Evolutionary conservation across 805 yeast species (phyloP).

Genomic region (Jamesozyma gamospora): DNA sequence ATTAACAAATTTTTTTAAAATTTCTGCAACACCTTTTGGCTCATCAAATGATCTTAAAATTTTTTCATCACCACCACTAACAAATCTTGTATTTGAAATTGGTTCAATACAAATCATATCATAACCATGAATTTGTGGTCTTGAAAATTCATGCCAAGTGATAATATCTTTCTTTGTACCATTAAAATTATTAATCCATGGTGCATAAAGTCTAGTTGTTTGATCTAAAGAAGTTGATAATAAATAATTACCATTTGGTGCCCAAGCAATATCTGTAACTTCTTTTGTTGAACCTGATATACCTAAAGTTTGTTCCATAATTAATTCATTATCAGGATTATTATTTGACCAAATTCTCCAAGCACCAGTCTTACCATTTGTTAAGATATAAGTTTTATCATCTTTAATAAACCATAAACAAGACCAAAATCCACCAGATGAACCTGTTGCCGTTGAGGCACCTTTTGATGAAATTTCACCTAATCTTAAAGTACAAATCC

Average conservation of each 20-base stretch:
- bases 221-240: constrained; percentile 82
- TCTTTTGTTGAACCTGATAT: constrained; percentile 68
- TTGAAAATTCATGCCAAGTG: constrained; percentile 84
- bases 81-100: constrained; percentile 51
- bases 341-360: constrained; percentile 63
- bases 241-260: constrained; percentile 53
- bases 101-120: constrained; percentile 80
- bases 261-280: constrained; percentile 75
- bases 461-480: constrained; percentile 95
- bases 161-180: constrained; percentile 22
- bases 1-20: constrained; percentile 48
- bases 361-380: constrained; percentile 89
- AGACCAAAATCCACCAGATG: constrained; percentile 67
- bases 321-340: constrained; percentile 6
- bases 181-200: constrained; percentile 37
- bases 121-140: constrained; percentile 98
- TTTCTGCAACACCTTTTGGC: constrained; percentile 64
- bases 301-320: constrained; percentile 43
- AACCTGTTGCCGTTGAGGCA: constrained; percentile 96
- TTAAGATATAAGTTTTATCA: constrained; percentile 44
- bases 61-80: constrained; percentile 95
- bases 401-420: constrained; percentile 55
- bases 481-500: constrained; percentile 71
- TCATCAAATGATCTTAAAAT: constrained; percentile 79
- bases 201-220: constrained; percentile 77